These are phyloP conservation scores for Yamadazyma phyllophila DNA, from an alignment of 805 yeast genomes.

Conservation along the genomic window DNA sequence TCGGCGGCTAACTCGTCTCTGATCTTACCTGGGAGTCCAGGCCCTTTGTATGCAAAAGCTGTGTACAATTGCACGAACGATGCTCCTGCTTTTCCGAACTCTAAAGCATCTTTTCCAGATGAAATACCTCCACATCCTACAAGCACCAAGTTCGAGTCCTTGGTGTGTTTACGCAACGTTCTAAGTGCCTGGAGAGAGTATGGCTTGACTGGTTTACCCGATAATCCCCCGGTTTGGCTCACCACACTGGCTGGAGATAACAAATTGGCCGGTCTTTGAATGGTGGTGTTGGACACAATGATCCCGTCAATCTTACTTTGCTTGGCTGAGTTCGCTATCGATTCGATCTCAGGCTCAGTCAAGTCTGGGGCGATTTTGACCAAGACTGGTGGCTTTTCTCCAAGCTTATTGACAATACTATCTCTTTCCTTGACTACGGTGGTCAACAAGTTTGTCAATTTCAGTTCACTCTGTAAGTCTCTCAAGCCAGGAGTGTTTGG, in stretches of 20 bases:
- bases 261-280: constrained; percentile 70
- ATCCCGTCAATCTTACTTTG: constrained; percentile 83
- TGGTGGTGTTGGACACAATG: constrained; percentile 88
- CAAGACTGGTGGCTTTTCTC: constrained; percentile 68
- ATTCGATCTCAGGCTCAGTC: constrained; percentile 71
- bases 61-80: constrained; percentile 85
- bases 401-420: constrained; percentile 39
- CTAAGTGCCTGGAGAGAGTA: constrained; percentile 69
- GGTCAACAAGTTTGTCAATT: constrained; percentile 63
- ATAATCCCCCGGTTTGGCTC: constrained; percentile 78
- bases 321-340: constrained; percentile 80
- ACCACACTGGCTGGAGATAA: constrained; percentile 47
- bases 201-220: constrained; percentile 90
- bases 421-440: constrained; percentile 66
- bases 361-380: constrained; percentile 96
- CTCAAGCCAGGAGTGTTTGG: constrained; percentile 97
- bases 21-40: constrained; percentile 61
- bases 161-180: constrained; percentile 70
- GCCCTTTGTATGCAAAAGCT: constrained; percentile 89
- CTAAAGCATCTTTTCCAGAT: constrained; percentile 84
- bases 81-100: constrained; percentile 92
- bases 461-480: constrained; percentile 74
- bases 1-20: constrained; percentile 43
- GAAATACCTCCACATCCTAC: constrained; percentile 95
- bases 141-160: constrained; percentile 68